Percentiles rank a stretch among this genome's conserved stretches.
phyloP scores from a whole-genome alignment of 106 monocot genomes.

The Allium fistulosum region DNA sequence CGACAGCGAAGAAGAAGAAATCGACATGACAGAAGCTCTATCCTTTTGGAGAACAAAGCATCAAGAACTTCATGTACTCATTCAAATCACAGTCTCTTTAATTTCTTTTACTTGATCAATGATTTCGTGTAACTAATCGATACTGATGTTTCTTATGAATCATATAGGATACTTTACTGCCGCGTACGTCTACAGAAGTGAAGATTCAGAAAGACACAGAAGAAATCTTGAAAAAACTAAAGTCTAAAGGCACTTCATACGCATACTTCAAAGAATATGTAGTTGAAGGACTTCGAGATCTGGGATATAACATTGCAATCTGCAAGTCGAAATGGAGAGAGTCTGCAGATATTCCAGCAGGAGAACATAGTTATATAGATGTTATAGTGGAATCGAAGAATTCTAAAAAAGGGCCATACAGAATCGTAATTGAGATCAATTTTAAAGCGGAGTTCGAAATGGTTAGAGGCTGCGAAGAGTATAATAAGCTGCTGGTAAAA shows the following conservation, averaged over 20 bases:
- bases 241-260: constrained; percentile 11
- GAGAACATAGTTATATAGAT: constrained; percentile 80
- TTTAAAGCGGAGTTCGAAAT: constrained; percentile 82
- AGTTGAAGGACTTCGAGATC: constrained; percentile 22
- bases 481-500: constrained; percentile 39
- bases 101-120: too few species aligned
- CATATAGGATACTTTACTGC: too few species aligned
- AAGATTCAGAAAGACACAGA: constrained; percentile 26
- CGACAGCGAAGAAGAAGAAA: not conserved
- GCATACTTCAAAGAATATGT: constrained; percentile 23
- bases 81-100: too few species aligned
- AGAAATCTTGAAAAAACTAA: constrained; percentile 24
- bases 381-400: constrained; percentile 37
- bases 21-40: constrained; percentile 4
- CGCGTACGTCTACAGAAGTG: constrained; percentile 23
- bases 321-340: constrained; percentile 74
- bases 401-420: constrained; percentile 20
- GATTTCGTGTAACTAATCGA: too few species aligned
- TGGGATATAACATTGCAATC: constrained; percentile 61
- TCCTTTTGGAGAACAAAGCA: constrained; percentile 30
- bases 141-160: too few species aligned
- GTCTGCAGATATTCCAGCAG: constrained; percentile 61
- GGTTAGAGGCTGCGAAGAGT: constrained; percentile 52
- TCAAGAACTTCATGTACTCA: constrained; percentile 15
- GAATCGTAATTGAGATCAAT: constrained; percentile 63